Evolutionary conservation across 805 yeast species (phyloP), one percentile per base, ranked within the genome.

Genomic region (Yarrowia sp.): DNA sequence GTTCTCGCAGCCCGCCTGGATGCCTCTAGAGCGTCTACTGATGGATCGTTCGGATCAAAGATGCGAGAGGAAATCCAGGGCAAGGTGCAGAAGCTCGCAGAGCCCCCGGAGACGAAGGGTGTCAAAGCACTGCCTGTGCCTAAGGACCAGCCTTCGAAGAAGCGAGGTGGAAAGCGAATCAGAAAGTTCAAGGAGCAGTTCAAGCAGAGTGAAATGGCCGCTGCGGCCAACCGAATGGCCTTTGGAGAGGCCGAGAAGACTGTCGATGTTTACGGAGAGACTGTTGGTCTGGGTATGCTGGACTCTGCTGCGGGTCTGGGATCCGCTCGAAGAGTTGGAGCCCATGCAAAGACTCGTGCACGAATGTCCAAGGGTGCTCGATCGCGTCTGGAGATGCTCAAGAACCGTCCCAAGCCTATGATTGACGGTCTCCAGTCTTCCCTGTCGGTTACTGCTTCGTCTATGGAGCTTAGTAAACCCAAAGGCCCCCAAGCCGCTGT

Each of bases 1-100:
- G 79, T 88, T 0, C 74, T 94, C 6, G 94, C 97, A 0, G 90
- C 97, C 0, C 77, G 98, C 64, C 78, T 93, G 4, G 99, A 93
- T 69, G 74, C 81, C 16, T 76, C 86, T 1, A 74, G 72, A 51
- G 65, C 71, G 6, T 68, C 75, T 18, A 67, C 72, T 0, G 80
- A 80, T 63, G 88, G 87, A 0, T 64, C 73, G 0, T 69, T 80
- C 38, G 98, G 97, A 0, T 25, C 39, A 2, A 77, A 78, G 63
- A 86, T 87, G 82, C 73, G 78, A 39, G 70, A 73, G 1, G 94
- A 93, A 62, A 80, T 94, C 2, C 69, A 76, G 19, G 74, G 75
- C 4, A 87, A 86, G 66, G 76, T 94, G 7, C 90, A 84, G 41
- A 90, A 89, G 67, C 73, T 90, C 31, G 80, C 84, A 24, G 83